Base-by-base conservation (phyloP, 2,329 filamentous ascomycete genomes). In the Fusarium penzigii region DNA sequence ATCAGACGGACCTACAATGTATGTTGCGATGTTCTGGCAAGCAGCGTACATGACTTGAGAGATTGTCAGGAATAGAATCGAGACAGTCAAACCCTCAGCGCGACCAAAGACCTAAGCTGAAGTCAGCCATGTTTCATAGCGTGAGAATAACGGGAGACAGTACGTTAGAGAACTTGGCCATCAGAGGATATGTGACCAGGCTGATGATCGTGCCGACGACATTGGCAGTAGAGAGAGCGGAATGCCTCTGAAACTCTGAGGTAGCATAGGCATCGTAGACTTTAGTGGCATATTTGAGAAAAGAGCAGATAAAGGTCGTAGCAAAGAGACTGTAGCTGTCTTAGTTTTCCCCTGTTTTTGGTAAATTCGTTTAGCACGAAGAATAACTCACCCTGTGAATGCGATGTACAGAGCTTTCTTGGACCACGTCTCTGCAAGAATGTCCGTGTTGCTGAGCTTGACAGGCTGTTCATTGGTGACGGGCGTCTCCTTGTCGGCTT, bases 41-140 rank as follows among this genome's bases (percentile, higher is more conserved):
- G 75, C 74, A 5, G 84, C 84, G 69, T 83, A 84, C 63, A 87
- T 72, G 17, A 82, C 73, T 51, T 82, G 75, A 3, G 81, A 80
- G 1, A 81, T 64, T 1, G 62, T 52, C 5, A 68, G 52, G 20
- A 68, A 63, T 3, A 63, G 45, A 4, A 65, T 65, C 10, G 66
- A 67, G 29, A 65, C 60, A 13, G 77, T 71, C 58, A 83, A 80
- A 12, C 80, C 81, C 55, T 83, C 76, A 40, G 80, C 77, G 44
- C 82, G 75, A 48, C 81, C 82, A 68, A 81, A 85, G 6, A 84
- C 71, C 67, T 69, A 17, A 1, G 5, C 0, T 1, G 5, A 36
- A 36, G 32, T 36, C 32, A 36, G 9, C 32, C 5, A 40, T 16
- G 17, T 14, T 45, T 41, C 12, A 13, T 16, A 11, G 12, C 9